These are phyloP conservation scores for Schizophyllum commune DNA, from an alignment of 1,284 basidiomycete genomes.

Conservation along the genomic window DNA sequence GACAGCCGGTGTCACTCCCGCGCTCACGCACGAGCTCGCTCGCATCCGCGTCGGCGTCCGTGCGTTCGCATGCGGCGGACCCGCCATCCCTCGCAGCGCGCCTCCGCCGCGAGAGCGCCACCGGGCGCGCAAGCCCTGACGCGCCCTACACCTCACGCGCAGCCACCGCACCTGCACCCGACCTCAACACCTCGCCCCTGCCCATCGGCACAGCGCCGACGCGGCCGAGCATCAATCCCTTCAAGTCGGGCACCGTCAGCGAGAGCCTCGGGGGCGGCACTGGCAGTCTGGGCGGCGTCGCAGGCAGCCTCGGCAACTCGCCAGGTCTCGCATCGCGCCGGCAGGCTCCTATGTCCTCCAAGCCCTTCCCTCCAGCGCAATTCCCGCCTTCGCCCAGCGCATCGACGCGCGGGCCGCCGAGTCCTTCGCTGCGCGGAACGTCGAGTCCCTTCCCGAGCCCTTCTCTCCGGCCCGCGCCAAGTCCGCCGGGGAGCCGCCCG, in stretches of 20 bases:
- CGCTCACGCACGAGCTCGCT: neutral
- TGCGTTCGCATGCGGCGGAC: neutral
- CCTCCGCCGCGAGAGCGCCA: neutral
- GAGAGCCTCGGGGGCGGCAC: neutral
- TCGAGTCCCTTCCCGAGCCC: neutral
- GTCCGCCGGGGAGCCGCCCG: neutral
- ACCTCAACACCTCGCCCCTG: neutral
- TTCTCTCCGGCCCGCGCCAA: neutral
- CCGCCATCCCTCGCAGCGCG: neutral
- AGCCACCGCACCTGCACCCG: neutral
- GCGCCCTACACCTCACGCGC: neutral
- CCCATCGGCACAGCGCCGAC: neutral
- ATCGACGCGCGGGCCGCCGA: neutral
- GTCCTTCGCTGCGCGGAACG: neutral
- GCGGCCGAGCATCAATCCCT: constrained; percentile 9
- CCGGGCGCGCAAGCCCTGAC: neutral
- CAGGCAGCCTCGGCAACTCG: neutral
- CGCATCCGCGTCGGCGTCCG: neutral
- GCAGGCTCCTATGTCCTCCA: neutral
- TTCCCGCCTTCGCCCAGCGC: neutral
- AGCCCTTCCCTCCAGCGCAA: neutral
- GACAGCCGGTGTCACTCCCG: neutral
- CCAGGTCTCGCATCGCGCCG: neutral
- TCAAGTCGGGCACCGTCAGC: constrained; percentile 12
- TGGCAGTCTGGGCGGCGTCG: neutral